Percentiles rank a stretch among this genome's conserved stretches.
phyloP scores from a whole-genome alignment of 1,139 yeast species.

The Diutina rugosa region DNA sequence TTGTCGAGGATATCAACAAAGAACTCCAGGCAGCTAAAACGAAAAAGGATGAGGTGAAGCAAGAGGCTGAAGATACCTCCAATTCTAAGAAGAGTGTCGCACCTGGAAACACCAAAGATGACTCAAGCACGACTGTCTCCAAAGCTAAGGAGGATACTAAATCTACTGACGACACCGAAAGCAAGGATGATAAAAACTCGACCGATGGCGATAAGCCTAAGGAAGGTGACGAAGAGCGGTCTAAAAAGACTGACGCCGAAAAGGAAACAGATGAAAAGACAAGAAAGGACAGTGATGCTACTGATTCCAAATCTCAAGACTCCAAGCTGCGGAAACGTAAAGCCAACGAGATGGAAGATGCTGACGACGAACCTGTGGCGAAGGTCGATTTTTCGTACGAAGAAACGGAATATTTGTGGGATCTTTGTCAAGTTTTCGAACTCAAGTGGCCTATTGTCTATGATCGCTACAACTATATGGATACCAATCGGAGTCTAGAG shows the following conservation, averaged over 20 bases:
- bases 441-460: slow-evolving; percentile 77
- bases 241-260: neutral
- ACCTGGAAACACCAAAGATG: slow-evolving; percentile 3
- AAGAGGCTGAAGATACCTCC: slow-evolving; percentile 7
- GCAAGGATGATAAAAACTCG: neutral
- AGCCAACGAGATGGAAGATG: neutral
- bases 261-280: neutral
- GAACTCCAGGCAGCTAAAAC: neutral
- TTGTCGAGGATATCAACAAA: slow-evolving; percentile 29
- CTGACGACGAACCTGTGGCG: neutral
- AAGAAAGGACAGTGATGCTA: neutral
- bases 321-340: neutral
- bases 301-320: neutral
- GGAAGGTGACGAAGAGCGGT: neutral
- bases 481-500: slow-evolving; percentile 38
- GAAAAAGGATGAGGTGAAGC: slow-evolving; percentile 9
- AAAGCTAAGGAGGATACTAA: neutral
- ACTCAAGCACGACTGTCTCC: slow-evolving; percentile 3
- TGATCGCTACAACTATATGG: slow-evolving; percentile 51
- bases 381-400: slow-evolving; percentile 25
- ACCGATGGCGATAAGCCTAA: neutral
- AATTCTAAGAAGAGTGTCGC: slow-evolving; percentile 5
- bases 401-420: slow-evolving; percentile 69
- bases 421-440: slow-evolving; percentile 60
- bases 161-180: neutral